Evolutionary conservation across 768 basidiomycete genomes (phyloP), one percentile per base, ranked within the genome.

Genomic region (Gloeostereum incarnatum): DNA sequence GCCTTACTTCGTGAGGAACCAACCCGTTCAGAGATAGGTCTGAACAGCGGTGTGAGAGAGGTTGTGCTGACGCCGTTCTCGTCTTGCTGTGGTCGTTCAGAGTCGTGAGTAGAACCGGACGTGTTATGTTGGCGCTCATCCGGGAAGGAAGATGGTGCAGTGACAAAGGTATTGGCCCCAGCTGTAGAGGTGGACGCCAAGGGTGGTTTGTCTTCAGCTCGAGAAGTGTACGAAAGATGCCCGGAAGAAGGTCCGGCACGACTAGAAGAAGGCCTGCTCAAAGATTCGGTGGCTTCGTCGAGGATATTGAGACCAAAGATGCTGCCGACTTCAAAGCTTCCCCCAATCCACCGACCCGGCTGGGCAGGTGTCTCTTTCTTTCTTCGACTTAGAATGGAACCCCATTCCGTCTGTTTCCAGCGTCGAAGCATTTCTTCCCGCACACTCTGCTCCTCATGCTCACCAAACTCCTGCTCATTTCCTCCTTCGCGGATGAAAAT

Each of bases 321-420:
- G n/a, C 68, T 68, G 2, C 87, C 87, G 25, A 90, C 65, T 49
- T 86, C 81, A 45, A 90, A 90, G 42, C 77, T 84, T 17, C 66
- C 66, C 19, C 87, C 84, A 20, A 83, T 68, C 82, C 83, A 88
- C 16, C 58, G 63, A 10, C 52, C 57, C 11, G 46, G 39, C 24
- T 46, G 51, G 34, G 46, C 50, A 23, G 45, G 44, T 16, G 48
- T 44, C 18, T 55, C 45, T 35, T 58, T 62, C 18, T 52, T 47
- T 36, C 55, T 54, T 14, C 53, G 58, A 22, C 50, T 56, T 55
- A 69, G 61, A 30, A 68, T 51, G 38, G 56, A 46, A 1, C 70
- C 74, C 81, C 84, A 88, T 38, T 80, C 78, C 36, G 72, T 83
- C 27, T 75, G 66, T 46, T 63, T 67, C 82, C 83, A 87, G 11